Evolutionary conservation across 2,329 filamentous ascomycete genomes (phyloP), one percentile per base, ranked within the genome.

Genomic region (Alternaria rosae): DNA sequence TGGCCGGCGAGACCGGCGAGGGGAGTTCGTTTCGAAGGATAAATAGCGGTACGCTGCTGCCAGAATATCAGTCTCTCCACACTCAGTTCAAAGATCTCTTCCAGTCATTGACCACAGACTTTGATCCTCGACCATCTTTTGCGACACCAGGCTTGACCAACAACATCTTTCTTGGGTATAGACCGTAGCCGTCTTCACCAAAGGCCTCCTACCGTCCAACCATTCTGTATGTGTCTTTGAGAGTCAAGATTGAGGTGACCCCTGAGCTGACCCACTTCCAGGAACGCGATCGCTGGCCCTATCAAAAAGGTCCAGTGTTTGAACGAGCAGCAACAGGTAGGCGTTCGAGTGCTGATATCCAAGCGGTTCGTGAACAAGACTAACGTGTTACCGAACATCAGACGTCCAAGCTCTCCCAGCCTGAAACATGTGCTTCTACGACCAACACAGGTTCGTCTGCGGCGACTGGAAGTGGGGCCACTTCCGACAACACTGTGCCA

Each of bases 401-500:
- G 70, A 62, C 65, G 69, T 50, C 61, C 73, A 68, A 66, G 64
- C 73, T 75, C 73, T 75, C 66, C 67, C 68, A 58, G 65, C 66
- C 69, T 76, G 70, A 77, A 76, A 79, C 77, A 97, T 98, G 94
- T 97, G 94, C 84, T 97, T 95, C 85, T 98, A 94, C 85, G 93
- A 97, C 76, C 91, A 94, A 82, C 93, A 91, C 79, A 87, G 88
- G 72, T 97, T 92, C 87, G 81, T 81, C 60, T 98, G 94, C 83
- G 91, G 92, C 76, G 94, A 93, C 86, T 97, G 91, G 90, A 93
- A 93, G 81, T 98, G 94, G 94, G 92, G 92, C 69, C 91, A 91
- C 82, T 97, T 97, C 84, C 89, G 92, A 69, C 88, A 94, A 80
- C 94, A 97, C 79, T 98, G 94, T 86, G 90, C 91, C 80, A 93